phyloP scores from a whole-genome alignment of 2,329 filamentous ascomycete genomes.

The Aspergillus brunneoviolaceus region DNA sequence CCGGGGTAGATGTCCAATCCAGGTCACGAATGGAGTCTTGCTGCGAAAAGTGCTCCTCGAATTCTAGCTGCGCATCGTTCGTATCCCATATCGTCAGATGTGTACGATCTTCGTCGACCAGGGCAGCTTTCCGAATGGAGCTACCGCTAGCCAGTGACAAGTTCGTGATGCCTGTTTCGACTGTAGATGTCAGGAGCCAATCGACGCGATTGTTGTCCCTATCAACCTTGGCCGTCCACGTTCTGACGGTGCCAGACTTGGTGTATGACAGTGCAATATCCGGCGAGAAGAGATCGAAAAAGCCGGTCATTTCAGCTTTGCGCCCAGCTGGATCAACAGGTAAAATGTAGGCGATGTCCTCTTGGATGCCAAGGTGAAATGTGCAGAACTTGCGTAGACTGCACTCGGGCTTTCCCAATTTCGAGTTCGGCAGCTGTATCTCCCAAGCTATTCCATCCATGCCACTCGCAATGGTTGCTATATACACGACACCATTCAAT shows the following conservation, averaged over 20 bases:
- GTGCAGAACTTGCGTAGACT: slow-evolving; percentile 66
- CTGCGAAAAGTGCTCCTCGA: slow-evolving; percentile 69
- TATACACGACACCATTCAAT: slow-evolving; percentile 59
- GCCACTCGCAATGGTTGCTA: slow-evolving; percentile 79
- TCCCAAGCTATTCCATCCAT: slow-evolving; percentile 82
- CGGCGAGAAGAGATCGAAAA: slow-evolving; percentile 79
- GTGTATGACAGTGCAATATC: slow-evolving; percentile 88
- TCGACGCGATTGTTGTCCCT: slow-evolving; percentile 61
- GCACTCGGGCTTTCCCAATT: slow-evolving; percentile 34
- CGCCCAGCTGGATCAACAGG: slow-evolving; percentile 85
- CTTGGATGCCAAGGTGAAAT: slow-evolving; percentile 63
- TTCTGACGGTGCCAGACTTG: slow-evolving; percentile 69
- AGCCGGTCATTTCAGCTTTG: slow-evolving; percentile 68
- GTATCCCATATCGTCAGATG: slow-evolving; percentile 90
- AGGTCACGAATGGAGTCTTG: slow-evolving; percentile 79
- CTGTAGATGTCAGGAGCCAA: slow-evolving; percentile 78
- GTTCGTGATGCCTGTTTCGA: slow-evolving; percentile 72
- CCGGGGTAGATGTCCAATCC: slow-evolving; percentile 90
- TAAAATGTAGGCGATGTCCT: slow-evolving; percentile 61
- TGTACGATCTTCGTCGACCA: slow-evolving; percentile 72
- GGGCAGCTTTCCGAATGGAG: slow-evolving; percentile 79
- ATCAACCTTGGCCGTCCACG: slow-evolving; percentile 80
- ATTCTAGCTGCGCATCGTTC: slow-evolving; percentile 76
- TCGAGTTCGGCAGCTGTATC: slow-evolving; percentile 57
- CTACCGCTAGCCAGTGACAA: slow-evolving; percentile 81